These are phyloP conservation scores for Fusarium heterosporum DNA, from an alignment of 2,329 filamentous ascomycete genomes.

Conservation along the genomic window DNA sequence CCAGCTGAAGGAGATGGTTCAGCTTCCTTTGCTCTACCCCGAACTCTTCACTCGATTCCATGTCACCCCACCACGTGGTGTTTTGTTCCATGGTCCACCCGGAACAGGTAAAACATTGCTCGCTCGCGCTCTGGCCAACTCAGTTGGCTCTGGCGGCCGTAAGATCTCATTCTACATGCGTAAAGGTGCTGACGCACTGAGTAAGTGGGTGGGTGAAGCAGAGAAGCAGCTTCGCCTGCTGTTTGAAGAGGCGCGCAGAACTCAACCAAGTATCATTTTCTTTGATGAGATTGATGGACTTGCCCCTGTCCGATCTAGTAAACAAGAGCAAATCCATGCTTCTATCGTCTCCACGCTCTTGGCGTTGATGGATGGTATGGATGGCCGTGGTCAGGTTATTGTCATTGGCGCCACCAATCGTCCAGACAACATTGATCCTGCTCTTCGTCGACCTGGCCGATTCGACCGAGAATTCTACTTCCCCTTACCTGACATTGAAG, in stretches of 20 bases:
- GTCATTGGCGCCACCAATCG: constrained; percentile 99
- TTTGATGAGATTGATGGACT: constrained; percentile 99
- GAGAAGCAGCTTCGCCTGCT: constrained; percentile 93
- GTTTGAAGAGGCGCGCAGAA: constrained; percentile 95
- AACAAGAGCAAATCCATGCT: constrained; percentile 98
- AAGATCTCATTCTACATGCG: constrained; percentile 99
- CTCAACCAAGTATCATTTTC: constrained; percentile 98
- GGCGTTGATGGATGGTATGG: constrained; percentile 97
- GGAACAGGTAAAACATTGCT: constrained; percentile 98
- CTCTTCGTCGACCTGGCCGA: constrained; percentile 90
- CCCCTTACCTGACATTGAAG: constrained; percentile 84
- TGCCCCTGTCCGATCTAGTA: constrained; percentile 94
- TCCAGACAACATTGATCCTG: constrained; percentile 95
- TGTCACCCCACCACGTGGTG: constrained; percentile 92
- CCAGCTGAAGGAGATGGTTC: constrained; percentile 98
- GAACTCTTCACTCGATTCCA: constrained; percentile 93
- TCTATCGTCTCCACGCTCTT: constrained; percentile 96
- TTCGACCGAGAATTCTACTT: constrained; percentile 99
- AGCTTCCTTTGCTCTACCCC: constrained; percentile 91
- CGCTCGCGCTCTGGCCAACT: constrained; percentile 90
- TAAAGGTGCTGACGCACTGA: constrained; percentile 96
- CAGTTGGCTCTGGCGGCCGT: constrained; percentile 85
- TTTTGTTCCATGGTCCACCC: constrained; percentile 95
- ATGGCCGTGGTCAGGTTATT: constrained; percentile 96
- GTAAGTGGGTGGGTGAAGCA: constrained; percentile 99